These are phyloP conservation scores for Teunomyces pallodes DNA, from an alignment of 805 yeast species.

Conservation along the genomic window DNA sequence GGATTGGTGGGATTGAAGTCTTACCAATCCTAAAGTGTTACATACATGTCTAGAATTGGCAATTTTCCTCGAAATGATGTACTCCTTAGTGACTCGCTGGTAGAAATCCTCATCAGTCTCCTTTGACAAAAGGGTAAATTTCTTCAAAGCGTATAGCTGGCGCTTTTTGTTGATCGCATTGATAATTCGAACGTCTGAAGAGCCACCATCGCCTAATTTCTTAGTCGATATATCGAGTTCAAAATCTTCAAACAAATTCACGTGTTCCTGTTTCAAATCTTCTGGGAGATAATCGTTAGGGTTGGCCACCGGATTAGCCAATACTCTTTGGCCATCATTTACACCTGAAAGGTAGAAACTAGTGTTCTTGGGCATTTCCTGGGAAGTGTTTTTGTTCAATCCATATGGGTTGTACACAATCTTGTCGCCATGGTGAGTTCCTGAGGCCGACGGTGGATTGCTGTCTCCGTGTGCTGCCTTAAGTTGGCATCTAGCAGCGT, in stretches of 20 bases:
- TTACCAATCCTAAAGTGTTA: conserved; percentile 51
- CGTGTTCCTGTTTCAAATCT: conserved; percentile 46
- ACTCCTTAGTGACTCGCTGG: conserved; percentile 62
- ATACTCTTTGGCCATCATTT: conserved; percentile 43
- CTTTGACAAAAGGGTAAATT: conserved; percentile 54
- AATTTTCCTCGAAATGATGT: conserved; percentile 53
- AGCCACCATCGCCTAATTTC: conserved; percentile 70
- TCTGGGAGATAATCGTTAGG: conserved; percentile 66
- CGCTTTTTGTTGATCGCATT: conserved; percentile 38
- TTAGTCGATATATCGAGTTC: conserved; percentile 40
- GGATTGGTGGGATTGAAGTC: conserved; percentile 53
- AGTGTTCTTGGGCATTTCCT: conserved; percentile 22
- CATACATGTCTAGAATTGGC: conserved; percentile 61
- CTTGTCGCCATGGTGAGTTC: conserved; percentile 26
- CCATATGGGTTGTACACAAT: conserved; percentile 70
- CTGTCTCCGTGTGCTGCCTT: conserved; percentile 9
- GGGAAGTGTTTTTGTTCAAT: conserved; percentile 30
- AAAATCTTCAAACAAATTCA: conserved; percentile 55
- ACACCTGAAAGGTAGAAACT: conserved; percentile 28
- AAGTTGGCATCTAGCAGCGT: conserved; percentile 18
- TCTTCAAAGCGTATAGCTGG: conserved; percentile 61
- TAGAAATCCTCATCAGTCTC: conserved; percentile 68
- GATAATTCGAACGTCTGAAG: conserved; percentile 57
- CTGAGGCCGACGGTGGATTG: conserved; percentile 4
- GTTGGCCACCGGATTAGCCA: conserved; percentile 60